A percentile compares a stretch with the other conserved stretches of the same genome.
phyloP scores from a whole-genome alignment of 352 stramenopile species.

The Pythium vanterpoolii region DNA sequence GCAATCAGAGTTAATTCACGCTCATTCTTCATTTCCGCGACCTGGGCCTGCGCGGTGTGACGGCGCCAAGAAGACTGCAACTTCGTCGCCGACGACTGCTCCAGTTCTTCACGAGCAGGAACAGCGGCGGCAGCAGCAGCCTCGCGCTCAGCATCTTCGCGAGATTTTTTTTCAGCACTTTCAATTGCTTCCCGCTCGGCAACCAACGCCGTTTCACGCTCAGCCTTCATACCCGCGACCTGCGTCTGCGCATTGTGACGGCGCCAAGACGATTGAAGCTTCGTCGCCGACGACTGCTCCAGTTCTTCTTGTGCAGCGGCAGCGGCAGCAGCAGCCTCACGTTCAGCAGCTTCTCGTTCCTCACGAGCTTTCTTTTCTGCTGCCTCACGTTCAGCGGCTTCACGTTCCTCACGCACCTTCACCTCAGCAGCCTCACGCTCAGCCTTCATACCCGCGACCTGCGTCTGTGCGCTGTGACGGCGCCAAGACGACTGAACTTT shows the following conservation, averaged over 20 bases:
- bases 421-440: constrained; percentile 1
- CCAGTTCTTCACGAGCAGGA: constrained; percentile 1
- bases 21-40: neutral
- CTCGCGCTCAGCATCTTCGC: constrained; percentile 9
- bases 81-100: constrained; percentile 9
- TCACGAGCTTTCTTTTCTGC: neutral
- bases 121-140: constrained; percentile 4
- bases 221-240: neutral
- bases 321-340: neutral
- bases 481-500: constrained; percentile 15
- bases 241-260: constrained; percentile 1
- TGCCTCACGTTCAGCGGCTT: constrained; percentile 4
- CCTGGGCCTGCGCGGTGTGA: constrained; percentile 5
- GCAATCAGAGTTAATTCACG: neutral
- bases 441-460: neutral
- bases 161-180: neutral
- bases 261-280: constrained; percentile 15
- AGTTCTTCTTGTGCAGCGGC: neutral
- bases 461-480: constrained; percentile 5
- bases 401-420: neutral
- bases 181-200: constrained; percentile 2
- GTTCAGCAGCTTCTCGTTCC: neutral
- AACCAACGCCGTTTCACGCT: constrained; percentile 1
- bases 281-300: constrained; percentile 3
- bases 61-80: constrained; percentile 14